These are phyloP conservation scores for Rhynchosporium agropyri DNA, from an alignment of 2,329 filamentous ascomycete species.

Conservation along the genomic window DNA sequence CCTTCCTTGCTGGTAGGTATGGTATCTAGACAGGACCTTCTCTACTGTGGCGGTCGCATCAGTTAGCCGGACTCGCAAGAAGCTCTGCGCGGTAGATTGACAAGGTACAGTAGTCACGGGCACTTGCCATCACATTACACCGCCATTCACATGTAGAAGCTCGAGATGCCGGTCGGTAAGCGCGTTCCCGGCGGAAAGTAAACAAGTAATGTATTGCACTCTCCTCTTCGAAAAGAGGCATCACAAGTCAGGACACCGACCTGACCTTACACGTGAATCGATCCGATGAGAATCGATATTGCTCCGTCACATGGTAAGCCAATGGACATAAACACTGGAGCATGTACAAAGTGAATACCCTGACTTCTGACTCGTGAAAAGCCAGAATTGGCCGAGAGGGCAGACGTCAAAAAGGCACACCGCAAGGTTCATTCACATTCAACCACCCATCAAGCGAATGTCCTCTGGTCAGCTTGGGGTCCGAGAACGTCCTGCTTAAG, in stretches of 20 bases:
- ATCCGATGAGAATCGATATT: no score
- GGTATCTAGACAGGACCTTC: neutral
- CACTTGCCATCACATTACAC: conserved; percentile 1
- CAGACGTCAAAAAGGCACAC: neutral
- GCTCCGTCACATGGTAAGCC: no score
- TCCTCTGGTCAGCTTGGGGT: neutral
- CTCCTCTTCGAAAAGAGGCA: neutral
- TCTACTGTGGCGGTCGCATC: conserved; percentile 4
- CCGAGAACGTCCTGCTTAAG: neutral
- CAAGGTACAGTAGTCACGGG: neutral
- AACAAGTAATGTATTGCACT: neutral
- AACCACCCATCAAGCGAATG: neutral
- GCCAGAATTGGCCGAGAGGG: neutral
- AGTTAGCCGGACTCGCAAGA: neutral
- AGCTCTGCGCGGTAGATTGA: neutral
- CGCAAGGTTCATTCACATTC: neutral
- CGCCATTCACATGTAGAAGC: neutral
- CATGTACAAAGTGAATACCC: conserved; percentile 1
- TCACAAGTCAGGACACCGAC: no score
- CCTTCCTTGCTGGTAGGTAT: neutral
- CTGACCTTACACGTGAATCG: no score
- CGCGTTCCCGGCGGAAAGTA: neutral
- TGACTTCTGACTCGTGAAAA: conserved; percentile 3
- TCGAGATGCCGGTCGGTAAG: neutral
- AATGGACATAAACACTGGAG: neutral